A percentile compares a stretch with the other conserved stretches of the same genome.
phyloP scores from a whole-genome alignment of 2,329 filamentous ascomycete species.

The Cadophora sp. region DNA sequence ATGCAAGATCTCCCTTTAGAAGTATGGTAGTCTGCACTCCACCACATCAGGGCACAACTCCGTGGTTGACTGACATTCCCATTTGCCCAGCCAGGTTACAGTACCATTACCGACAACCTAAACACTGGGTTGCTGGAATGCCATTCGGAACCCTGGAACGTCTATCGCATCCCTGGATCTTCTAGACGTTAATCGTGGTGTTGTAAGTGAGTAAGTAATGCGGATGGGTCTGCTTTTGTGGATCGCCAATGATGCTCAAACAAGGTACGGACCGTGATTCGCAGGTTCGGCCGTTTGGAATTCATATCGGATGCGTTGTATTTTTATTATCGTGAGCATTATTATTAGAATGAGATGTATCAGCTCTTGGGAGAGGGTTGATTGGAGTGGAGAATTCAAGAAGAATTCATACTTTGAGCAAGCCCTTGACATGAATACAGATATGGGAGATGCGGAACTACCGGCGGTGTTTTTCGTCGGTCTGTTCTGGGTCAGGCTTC shows the following conservation, averaged over 20 bases:
- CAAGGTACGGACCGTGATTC: constrained; percentile 19
- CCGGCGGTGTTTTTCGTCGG: too few relatives aligned
- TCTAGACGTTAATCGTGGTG: constrained; percentile 8
- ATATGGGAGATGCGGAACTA: too few relatives aligned
- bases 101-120: constrained; percentile 9
- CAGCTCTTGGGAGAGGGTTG: neutral
- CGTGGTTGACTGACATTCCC: constrained; percentile 20
- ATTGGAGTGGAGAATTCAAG: neutral
- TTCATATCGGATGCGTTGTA: neutral
- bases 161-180: neutral
- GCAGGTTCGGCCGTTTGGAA: constrained; percentile 8
- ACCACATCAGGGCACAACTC: constrained; percentile 20
- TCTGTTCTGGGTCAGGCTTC: neutral
- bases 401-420: neutral
- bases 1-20: constrained; percentile 3
- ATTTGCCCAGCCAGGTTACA: neutral
- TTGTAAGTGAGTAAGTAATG: neutral
- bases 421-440: neutral
- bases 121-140: constrained; percentile 8
- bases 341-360: constrained; percentile 4
- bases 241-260: constrained; percentile 6
- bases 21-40: neutral
- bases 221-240: constrained; percentile 3
- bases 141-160: constrained; percentile 10
- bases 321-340: neutral